Base-by-base conservation (phyloP, 1,139 yeast species). In the Suhomyces bolitotheri region DNA sequence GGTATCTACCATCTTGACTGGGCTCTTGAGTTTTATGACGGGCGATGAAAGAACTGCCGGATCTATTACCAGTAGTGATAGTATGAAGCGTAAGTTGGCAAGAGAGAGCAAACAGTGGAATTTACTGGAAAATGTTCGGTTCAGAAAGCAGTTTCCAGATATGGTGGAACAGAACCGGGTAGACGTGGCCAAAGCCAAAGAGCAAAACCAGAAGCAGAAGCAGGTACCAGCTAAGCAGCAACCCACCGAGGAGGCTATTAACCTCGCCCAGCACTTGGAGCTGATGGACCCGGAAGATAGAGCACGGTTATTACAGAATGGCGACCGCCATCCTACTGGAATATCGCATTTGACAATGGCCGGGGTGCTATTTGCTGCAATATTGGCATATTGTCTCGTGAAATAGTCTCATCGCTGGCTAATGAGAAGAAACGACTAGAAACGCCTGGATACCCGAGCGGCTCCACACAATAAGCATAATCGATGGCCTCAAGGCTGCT, bases 11-110 rank as follows among this genome's bases (percentile, higher is more conserved):
- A 89, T 89, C 15, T 68, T 89, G 49, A 85, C 82, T 6, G 97
- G 97, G 0, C 64, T 89, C 31, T 65, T 89, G 47, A 84, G 95
- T 53, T 89, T 89, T 53, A 89, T 89, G 96, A 87, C 44, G 73
- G 92, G 47, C 5, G 58, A 60, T 31, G 73, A 67, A 38, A 45
- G 51, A 24, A 67, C 73, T 27, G 64, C 72, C 1, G 73, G 73
- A 1, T 63, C 70, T 15, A 66, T 67, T 16, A 52, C 45, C 22
- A 62, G 72, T 22, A 60, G 62, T 23, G 70, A 64, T 16, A 49
- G 49, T 19, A 66, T 66, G 25, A 71, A 69, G 53, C 49, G 54
- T 22, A 62, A 57, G 38, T 56, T 64, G 36, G 70, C 73, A 7
- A 47, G 69, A 69, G 75, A 71, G 25, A 81, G 94, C 38, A 73